Base-by-base conservation (phyloP, 495 filamentous ascomycete species). In the Talaromyces proteolyticus region DNA sequence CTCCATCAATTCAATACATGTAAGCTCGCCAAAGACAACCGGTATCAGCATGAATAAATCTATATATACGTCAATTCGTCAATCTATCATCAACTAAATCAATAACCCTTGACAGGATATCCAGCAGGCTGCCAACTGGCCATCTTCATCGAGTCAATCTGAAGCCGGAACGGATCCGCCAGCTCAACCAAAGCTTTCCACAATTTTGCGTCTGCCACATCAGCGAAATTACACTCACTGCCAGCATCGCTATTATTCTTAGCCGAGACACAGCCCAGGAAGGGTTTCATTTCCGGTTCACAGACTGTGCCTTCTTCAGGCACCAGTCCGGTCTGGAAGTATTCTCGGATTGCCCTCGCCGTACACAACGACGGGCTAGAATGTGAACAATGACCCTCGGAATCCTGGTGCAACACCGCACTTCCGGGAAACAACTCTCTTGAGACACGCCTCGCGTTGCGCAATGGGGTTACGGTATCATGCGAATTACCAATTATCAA, bases 391-490 rank as follows among this genome's bases (percentile, higher is more conserved):
- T 74, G 70, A 6, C 73, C 72, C 38, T 64, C 62, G 26, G 71
- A 72, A 39, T 65, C 55, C 18, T 69, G 54, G 47, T 67, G 57
- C 19, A 76, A 52, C n/a, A 76, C 51, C 4, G 63, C 65, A 34
- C 74, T 77, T 1, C 60, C 68, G 45, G 71, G 56, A 26, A 74
- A 73, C 0, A 0, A 60, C 52, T 42, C n/a, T n/a, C n/a, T 65
- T 74, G 40, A 73, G 57, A 49, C 75, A 72, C 37, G 52, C 53
- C 1, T 74, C 73, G 14, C 62, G 68, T 12, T 52, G 51, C n/a
- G 12, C 7, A 78, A 47, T 16, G 76, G 70, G 0, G 76, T 78
- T 22, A 65, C 57, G 0, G 65, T 59, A 47, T 78, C 75, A 6
- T 54, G 53, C 1, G 58, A 65, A 48, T 73, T 77, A 1, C 68